Evolutionary conservation across 2,329 filamentous ascomycete genomes (phyloP), one percentile per base, ranked within the genome.

Genomic region (Rutstroemia sp.): DNA sequence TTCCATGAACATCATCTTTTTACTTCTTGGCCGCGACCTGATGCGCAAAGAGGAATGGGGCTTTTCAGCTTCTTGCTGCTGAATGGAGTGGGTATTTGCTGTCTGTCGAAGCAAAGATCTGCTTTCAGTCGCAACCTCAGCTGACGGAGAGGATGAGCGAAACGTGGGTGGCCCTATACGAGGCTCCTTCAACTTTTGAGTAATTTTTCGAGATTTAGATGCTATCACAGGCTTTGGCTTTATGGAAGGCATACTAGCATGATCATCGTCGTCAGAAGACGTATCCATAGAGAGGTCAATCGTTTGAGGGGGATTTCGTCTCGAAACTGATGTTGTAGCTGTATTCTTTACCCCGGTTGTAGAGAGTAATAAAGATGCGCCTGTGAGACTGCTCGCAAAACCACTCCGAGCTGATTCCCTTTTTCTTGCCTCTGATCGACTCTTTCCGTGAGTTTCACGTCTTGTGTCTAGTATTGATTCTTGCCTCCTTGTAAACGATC

Each of bases 1-100:
- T 42, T 62, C 60, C 60, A 67, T 62, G 19, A 66, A 60, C 65
- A 70, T 68, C 62, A 69, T 65, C 65, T 69, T 68, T 44, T 62
- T 64, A 45, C 54, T 59, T 23, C 58, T 62, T 21, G 63, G 58
- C 53, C 63, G 62, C 23, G 67, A 56, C 51, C 63, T 70, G 38
- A 70, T 67, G 30, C 65, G 62, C 45, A 70, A 49, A 44, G 63
- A 50, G 27, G 66, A 64, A n/a, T 50, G 57, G 6, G 63, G 49
- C 21, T 52, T 58, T 21, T 50, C 46, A 1, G 47, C 37, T 51
- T 39, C 8, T 46, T 42, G 39, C 19, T n/a, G 39, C 3, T 42
- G n/a, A 19, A 18, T 1, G n/a, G 39, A 42, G n/a, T n/a, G n/a
- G 4, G 39, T 42, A 23, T n/a, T 41, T 16, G 16, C 49, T 18